Conservation (phyloP, 2,329 filamentous ascomycete genomes). For the Cucurbitaria berberidis region DNA sequence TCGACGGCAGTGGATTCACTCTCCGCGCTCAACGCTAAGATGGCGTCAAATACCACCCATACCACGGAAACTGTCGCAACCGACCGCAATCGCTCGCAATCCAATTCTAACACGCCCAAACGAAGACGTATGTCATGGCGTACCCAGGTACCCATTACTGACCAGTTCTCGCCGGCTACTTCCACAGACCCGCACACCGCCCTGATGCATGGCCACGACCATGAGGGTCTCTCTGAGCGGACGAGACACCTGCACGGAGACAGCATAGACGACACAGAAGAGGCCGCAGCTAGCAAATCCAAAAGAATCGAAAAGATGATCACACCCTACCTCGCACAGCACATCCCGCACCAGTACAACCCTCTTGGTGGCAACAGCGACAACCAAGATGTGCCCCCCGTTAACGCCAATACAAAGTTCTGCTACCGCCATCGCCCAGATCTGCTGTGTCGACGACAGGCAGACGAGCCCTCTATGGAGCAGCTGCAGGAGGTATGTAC, state of each 20-base stretch:
- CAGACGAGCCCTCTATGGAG: constrained; percentile 95
- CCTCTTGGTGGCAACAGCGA: constrained; percentile 66
- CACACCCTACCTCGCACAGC: constrained; percentile 85
- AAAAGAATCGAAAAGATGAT: constrained; percentile 79
- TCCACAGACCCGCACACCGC: constrained; percentile 40
- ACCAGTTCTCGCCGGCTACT: constrained; percentile 17
- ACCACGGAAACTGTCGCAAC: constrained; percentile 35
- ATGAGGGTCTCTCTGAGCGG: constrained; percentile 40
- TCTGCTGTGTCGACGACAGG: constrained; percentile 88
- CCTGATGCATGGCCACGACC: constrained; percentile 47
- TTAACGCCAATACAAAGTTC: constrained; percentile 79
- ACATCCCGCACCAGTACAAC: constrained; percentile 89
- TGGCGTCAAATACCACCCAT: constrained; percentile 37
- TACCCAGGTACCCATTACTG: constrained; percentile 23
- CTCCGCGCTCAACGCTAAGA: constrained; percentile 14
- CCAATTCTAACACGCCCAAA: constrained; percentile 19
- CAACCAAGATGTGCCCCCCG: constrained; percentile 33
- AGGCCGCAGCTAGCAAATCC: constrained; percentile 43
- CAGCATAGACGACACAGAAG: constrained; percentile 30
- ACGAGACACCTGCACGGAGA: constrained; percentile 38
- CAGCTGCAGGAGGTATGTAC: constrained; percentile 80
- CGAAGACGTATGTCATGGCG: constrained; percentile 40
- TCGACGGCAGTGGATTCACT: neutral
- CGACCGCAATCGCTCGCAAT: constrained; percentile 22
- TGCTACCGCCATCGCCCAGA: constrained; percentile 96